A percentile compares a stretch with the other conserved stretches of the same genome.
Evolutionary conservation across 768 basidiomycete species (phyloP).

Genomic region (Russula vinacea): DNA sequence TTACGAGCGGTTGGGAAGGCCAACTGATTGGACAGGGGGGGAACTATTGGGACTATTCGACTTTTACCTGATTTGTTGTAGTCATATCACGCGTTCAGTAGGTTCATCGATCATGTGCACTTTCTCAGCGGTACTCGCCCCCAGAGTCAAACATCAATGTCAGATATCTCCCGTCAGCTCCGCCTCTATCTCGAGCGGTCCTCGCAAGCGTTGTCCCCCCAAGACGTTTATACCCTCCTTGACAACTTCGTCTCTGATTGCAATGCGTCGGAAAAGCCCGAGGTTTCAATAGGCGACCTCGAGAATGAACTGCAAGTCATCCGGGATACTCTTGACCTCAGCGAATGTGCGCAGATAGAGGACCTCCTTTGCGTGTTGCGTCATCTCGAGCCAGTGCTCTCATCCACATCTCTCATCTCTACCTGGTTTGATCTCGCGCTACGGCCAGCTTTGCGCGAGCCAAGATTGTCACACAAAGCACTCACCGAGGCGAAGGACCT

Average conservation of each 20-base stretch:
- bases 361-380: constrained; percentile 64
- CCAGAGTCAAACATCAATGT: constrained; percentile 32
- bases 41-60: background rate
- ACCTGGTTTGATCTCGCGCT: constrained; percentile 80
- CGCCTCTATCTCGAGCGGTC: constrained; percentile 55
- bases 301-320: constrained; percentile 67
- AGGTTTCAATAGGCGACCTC: constrained; percentile 46
- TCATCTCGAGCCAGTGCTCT: constrained; percentile 58
- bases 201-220: constrained; percentile 49
- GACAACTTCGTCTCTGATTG: constrained; percentile 57
- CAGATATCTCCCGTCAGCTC: constrained; percentile 48
- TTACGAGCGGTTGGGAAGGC: constrained; percentile 40
- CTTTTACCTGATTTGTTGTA: background rate
- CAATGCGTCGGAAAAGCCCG: constrained; percentile 46
- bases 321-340: constrained; percentile 61
- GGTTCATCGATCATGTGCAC: constrained; percentile 11
- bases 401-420: constrained; percentile 64
- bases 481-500: constrained; percentile 70
- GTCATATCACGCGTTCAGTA: background rate
- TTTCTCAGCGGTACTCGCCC: too few relatives aligned
- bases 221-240: constrained; percentile 48
- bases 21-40: background rate
- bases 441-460: constrained; percentile 73
- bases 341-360: constrained; percentile 58
- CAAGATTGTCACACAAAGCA: constrained; percentile 56